These are phyloP conservation scores for Amanita jacksonii DNA, from an alignment of 768 basidiomycete species.

Conservation along the genomic window DNA sequence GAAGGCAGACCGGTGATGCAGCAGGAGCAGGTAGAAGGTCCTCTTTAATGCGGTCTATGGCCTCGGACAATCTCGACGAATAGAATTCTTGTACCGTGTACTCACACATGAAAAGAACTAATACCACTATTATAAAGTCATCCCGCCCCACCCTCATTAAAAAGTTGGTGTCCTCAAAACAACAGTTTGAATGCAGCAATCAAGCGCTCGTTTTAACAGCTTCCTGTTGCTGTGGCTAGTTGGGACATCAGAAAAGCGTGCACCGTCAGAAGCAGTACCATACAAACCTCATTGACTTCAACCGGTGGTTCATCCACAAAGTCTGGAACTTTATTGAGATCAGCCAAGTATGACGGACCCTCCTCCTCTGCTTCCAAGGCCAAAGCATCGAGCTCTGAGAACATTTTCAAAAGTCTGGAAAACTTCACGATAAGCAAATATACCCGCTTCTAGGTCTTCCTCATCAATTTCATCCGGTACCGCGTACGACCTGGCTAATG, in stretches of 20 bases:
- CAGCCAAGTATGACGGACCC: constrained; percentile 78
- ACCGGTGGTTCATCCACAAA: constrained; percentile 86
- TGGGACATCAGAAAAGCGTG: neutral
- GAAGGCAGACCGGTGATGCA: constrained; percentile 15
- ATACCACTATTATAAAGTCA: no score
- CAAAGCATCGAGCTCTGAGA: constrained; percentile 84
- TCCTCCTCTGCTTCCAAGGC: constrained; percentile 90
- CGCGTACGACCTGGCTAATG: constrained; percentile 85
- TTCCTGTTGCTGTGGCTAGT: constrained; percentile 26
- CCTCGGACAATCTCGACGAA: no score
- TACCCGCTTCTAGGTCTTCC: constrained; percentile 93
- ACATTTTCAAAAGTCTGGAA: neutral
- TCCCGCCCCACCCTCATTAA: no score
- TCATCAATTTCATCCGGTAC: constrained; percentile 98
- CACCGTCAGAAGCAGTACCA: neutral
- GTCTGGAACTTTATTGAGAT: constrained; percentile 83
- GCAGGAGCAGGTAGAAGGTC: constrained; percentile 11
- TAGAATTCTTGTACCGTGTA: neutral
- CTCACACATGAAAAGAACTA: no score
- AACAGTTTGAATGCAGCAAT: no score
- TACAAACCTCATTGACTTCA: constrained; percentile 50
- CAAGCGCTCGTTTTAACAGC: constrained; percentile 38
- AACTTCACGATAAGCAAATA: neutral
- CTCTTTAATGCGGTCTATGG: neutral
- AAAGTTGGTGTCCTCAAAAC: no score